phyloP scores from a whole-genome alignment of 164 flowering plant genomes.

The Vitis vinifera region ASM3070453v1 NC_081811.1:15831501-15832000 shows the following conservation, averaged over 20 bases:
- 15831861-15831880: conserved; percentile 8
- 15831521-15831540: conserved; percentile 89
- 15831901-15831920: conserved; percentile 59
- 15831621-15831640: conserved; percentile 68
- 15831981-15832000: conserved; percentile 48
- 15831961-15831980: conserved; percentile 58
- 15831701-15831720: conserved; percentile 75
- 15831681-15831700: conserved; percentile 56
- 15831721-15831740: conserved; percentile 71
- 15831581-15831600: conserved; percentile 36
- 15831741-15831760: conserved; percentile 48
- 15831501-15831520: conserved; percentile 67
- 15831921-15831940: conserved; percentile 64
- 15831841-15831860: conserved; percentile 4
- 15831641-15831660: conserved; percentile 78
- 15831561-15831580: conserved; percentile 76
- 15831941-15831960: conserved; percentile 77
- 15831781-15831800: conserved; percentile 61
- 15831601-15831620: conserved; percentile 88
- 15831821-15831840: conserved; percentile 10
- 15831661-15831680: conserved; percentile 41
- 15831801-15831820: conserved; percentile 27
- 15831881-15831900: conserved; percentile 37
- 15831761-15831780: conserved; percentile 69
- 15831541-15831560: conserved; percentile 80